Percentiles rank a stretch among this genome's conserved stretches.
These are phyloP conservation scores for Ilex asprella DNA, from an alignment of 257 asterid species.

Conservation along the genomic window DNA sequence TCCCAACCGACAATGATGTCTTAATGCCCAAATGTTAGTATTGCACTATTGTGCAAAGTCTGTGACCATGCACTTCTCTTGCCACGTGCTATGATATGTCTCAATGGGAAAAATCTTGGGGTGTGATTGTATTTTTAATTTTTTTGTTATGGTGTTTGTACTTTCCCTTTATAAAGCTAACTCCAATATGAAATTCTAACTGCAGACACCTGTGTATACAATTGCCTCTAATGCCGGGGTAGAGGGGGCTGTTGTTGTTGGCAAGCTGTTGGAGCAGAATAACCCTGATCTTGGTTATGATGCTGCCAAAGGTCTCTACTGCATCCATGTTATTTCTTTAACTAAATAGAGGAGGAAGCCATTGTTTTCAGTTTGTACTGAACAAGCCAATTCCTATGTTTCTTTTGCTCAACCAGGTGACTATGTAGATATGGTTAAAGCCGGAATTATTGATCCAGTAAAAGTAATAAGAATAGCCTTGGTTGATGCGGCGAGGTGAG, in stretches of 20 bases:
- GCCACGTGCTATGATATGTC: too few species aligned
- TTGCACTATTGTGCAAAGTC: too few species aligned
- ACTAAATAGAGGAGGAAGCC: neutral
- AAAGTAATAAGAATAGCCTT: constrained; percentile 91
- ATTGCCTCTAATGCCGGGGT: constrained; percentile 92
- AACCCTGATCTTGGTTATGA: constrained; percentile 88
- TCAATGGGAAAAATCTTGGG: too few species aligned
- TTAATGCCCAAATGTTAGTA: too few species aligned
- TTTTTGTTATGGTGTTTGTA: too few species aligned
- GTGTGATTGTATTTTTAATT: too few species aligned
- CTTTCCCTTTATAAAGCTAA: too few species aligned
- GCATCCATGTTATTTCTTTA: neutral
- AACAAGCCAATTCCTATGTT: too few species aligned
- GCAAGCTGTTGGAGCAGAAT: constrained; percentile 83
- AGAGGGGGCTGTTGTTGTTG: constrained; percentile 95
- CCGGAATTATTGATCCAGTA: constrained; percentile 85
- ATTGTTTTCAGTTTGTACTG: neutral
- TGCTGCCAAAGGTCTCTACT: constrained; percentile 72
- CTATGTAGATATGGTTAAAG: constrained; percentile 85
- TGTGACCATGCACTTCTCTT: too few species aligned
- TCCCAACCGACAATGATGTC: too few species aligned
- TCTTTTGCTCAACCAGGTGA: constrained; percentile 42
- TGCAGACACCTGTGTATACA: constrained; percentile 71
- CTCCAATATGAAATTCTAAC: neutral
- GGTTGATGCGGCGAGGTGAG: constrained; percentile 91